phyloP scores from a whole-genome alignment of 805 yeast species.

The Hanseniaspora opuntiae region DNA sequence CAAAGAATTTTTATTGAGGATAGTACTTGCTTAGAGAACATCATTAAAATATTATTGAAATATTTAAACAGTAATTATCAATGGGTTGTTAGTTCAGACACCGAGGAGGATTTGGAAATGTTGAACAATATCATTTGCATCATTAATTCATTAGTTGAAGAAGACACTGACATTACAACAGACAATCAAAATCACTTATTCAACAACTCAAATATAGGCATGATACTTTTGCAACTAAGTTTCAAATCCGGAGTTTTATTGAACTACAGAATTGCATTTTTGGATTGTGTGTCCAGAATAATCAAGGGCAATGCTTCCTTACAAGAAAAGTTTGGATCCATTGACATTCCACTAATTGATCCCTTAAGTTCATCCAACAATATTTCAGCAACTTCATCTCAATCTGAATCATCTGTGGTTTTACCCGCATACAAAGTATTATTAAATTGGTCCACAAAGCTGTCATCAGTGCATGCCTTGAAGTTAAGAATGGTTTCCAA shows the following conservation, averaged over 20 bases:
- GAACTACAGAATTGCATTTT: slow-evolving; percentile 50
- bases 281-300: slow-evolving; percentile 64
- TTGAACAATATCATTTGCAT: slow-evolving; percentile 57
- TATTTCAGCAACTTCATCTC: background rate
- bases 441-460: slow-evolving; percentile 66
- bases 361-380: slow-evolving; percentile 28
- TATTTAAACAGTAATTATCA: slow-evolving; percentile 34
- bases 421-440: slow-evolving; percentile 65
- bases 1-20: slow-evolving; percentile 73
- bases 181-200: slow-evolving; percentile 49
- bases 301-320: slow-evolving; percentile 52
- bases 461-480: slow-evolving; percentile 73
- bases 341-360: slow-evolving; percentile 87
- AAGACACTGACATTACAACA: slow-evolving; percentile 53
- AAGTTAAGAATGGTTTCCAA: slow-evolving; percentile 67
- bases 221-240: slow-evolving; percentile 53
- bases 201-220: slow-evolving; percentile 43
- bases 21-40: slow-evolving; percentile 46
- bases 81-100: background rate
- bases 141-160: slow-evolving; percentile 54
- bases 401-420: slow-evolving; percentile 13
- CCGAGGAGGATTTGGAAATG: slow-evolving; percentile 37
- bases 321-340: slow-evolving; percentile 58
- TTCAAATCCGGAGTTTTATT: slow-evolving; percentile 56
- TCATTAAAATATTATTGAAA: slow-evolving; percentile 51